A percentile compares a stretch with the other conserved stretches of the same genome.
Conservation (phyloP, 148 eudicot species). For the Simmondsia chinensis region DNA sequence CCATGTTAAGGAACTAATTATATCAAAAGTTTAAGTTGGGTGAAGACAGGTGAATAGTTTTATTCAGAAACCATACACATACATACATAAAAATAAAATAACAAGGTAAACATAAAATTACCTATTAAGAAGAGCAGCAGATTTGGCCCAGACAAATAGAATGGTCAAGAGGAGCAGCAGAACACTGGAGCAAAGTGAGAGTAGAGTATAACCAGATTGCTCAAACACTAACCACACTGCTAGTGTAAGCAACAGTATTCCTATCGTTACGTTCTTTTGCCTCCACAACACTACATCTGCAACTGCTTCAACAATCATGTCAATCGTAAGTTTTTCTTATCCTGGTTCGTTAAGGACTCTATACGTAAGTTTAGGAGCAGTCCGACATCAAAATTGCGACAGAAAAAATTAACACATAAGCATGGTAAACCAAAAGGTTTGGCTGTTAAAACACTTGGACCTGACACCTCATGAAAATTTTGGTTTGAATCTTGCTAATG, state of each 20-base stretch:
- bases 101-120: slow-evolving; percentile 6
- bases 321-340: no score
- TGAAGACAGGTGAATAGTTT: no score
- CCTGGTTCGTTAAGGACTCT: no score
- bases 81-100: slow-evolving; percentile 13
- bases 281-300: slow-evolving; percentile 94
- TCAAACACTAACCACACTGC: slow-evolving; percentile 75
- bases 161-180: slow-evolving; percentile 64
- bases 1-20: no score
- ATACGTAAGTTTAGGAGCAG: no score
- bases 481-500: no score
- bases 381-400: no score
- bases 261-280: slow-evolving; percentile 31
- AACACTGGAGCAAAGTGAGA: slow-evolving; percentile 61
- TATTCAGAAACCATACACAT: neutral
- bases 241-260: slow-evolving; percentile 27
- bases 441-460: no score
- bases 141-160: slow-evolving; percentile 84
- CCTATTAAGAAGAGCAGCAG: slow-evolving; percentile 83
- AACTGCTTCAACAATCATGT: slow-evolving; percentile 38
- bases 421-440: no score
- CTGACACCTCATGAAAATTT: no score
- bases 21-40: no score
- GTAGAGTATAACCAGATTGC: slow-evolving; percentile 64
- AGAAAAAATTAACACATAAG: no score